Evolutionary conservation across 2,329 filamentous ascomycete species (phyloP).

Genomic region (Xylariales sp.): DNA sequence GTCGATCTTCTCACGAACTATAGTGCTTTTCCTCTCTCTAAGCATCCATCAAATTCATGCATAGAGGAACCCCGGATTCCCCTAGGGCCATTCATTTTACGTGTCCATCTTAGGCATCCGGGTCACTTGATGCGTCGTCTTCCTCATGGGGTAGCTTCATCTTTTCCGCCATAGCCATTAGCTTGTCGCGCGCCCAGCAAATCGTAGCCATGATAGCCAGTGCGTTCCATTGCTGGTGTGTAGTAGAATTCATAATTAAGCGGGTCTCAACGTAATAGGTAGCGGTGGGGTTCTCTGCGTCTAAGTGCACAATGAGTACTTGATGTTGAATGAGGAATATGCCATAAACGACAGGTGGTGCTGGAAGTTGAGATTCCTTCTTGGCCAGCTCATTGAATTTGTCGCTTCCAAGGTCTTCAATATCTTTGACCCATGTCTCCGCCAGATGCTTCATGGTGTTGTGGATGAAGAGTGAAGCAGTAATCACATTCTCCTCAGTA

Average conservation of each 20-base stretch:
- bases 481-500: slow-evolving; percentile 6
- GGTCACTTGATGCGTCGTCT: slow-evolving; percentile 7
- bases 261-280: slow-evolving; percentile 13
- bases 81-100: too few species aligned
- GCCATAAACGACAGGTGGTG: slow-evolving; percentile 22
- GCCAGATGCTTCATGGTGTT: slow-evolving; percentile 14
- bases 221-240: slow-evolving; percentile 27
- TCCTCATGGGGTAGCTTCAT: background rate
- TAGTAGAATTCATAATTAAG: slow-evolving; percentile 22
- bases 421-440: slow-evolving; percentile 13
- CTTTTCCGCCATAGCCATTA: slow-evolving; percentile 7
- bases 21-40: too few species aligned
- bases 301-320: slow-evolving; percentile 23
- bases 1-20: too few species aligned
- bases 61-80: too few species aligned
- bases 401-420: background rate
- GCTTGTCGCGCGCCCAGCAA: slow-evolving; percentile 26
- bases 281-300: slow-evolving; percentile 18
- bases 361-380: slow-evolving; percentile 7
- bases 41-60: too few species aligned
- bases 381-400: slow-evolving; percentile 3
- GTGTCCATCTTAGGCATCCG: slow-evolving; percentile 10
- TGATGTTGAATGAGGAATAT: slow-evolving; percentile 25
- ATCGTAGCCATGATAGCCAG: slow-evolving; percentile 25
- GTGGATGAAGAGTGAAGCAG: slow-evolving; percentile 10